Evolutionary conservation across 768 basidiomycete genomes (phyloP).

Genomic region (Boletus insuetus): DNA sequence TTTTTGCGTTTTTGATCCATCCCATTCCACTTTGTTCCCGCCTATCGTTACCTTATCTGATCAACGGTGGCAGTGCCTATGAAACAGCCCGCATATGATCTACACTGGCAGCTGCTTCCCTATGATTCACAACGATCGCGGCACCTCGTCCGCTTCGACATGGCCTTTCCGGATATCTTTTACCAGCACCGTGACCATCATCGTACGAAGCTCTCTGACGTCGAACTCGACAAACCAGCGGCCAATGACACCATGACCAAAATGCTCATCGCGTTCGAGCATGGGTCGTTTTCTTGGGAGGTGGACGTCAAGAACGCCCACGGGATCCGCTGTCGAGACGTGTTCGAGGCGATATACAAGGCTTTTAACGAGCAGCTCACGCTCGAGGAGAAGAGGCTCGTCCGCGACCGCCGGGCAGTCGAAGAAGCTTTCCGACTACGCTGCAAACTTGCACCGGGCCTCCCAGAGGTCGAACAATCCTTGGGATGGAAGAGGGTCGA

Average conservation of each 20-base stretch:
- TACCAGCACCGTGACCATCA: conserved; percentile 24
- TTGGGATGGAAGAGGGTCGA: conserved; percentile 58
- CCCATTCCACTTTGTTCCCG: background rate
- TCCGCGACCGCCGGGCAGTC: conserved; percentile 32
- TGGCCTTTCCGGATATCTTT: conserved; percentile 39
- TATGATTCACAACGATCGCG: conserved; percentile 32
- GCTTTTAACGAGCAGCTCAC: conserved; percentile 46
- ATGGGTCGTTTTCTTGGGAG: conserved; percentile 36
- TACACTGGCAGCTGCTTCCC: conserved; percentile 51
- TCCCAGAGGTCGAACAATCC: conserved; percentile 37
- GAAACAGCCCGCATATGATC: conserved; percentile 39
- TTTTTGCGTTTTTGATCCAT: background rate
- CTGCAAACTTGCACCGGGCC: conserved; percentile 41
- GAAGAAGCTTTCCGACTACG: conserved; percentile 44
- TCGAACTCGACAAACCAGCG: conserved; percentile 42
- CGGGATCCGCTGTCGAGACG: conserved; percentile 53
- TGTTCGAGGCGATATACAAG: conserved; percentile 57
- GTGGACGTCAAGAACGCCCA: conserved; percentile 41
- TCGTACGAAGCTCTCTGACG: conserved; percentile 32
- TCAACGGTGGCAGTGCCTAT: conserved; percentile 31
- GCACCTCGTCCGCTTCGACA: conserved; percentile 48
- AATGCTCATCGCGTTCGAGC: conserved; percentile 47
- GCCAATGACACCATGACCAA: conserved; percentile 43
- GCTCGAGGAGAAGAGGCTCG: conserved; percentile 40
- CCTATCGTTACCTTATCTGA: conserved; percentile 11